Evolutionary conservation across 225 moss, liverwort and hornwort genomes (phyloP), one percentile per base, ranked within the genome.

Genomic region (Marchantia polymorpha): DNA sequence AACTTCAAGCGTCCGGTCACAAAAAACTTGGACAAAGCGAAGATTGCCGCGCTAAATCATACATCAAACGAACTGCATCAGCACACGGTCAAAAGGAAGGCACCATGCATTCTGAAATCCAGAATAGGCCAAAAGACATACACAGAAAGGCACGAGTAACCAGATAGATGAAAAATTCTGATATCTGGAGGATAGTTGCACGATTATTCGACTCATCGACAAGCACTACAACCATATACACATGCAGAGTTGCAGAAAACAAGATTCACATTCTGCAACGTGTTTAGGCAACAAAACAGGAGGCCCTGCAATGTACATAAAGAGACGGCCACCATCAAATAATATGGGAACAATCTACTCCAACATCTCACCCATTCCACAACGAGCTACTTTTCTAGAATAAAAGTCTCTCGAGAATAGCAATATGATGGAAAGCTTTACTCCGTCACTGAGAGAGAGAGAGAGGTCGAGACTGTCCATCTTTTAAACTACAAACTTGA

Each of bases 401-500:
- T 84, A 54, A 67, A 51, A 31, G 74, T 85, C 82, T 85, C 85
- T 52, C 27, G 74, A 72, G 30, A 54, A 77, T 67, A 72, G 64
- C 74, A 80, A 77, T 78, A 86, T 71, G 79, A 76, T 76, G 47
- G 46, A 77, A 60, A 69, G 39, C 54, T 66, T 77, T 60, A 66
- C 78, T 78, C 52, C 75, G 64, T 74, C 71, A 51, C 63, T 69
- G 39, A 22, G 23, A 26, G 27, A 26, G 67, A 70, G 81, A 77
- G 69, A 65, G 73, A 76, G 27, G 59, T 23, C 59, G 69, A 77
- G 72, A 76, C 7, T 61, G 26, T 63, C 29, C 20, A 84, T 68
- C 78, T 60, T 63, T 78, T 61, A 31, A 72, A 79, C 71, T 48
- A 58, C 75, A 58, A 58, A 58, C 58, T 31, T 75, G 29, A 75